Conservation (phyloP, 768 basidiomycete species). For the Mycena haematopus region DNA sequence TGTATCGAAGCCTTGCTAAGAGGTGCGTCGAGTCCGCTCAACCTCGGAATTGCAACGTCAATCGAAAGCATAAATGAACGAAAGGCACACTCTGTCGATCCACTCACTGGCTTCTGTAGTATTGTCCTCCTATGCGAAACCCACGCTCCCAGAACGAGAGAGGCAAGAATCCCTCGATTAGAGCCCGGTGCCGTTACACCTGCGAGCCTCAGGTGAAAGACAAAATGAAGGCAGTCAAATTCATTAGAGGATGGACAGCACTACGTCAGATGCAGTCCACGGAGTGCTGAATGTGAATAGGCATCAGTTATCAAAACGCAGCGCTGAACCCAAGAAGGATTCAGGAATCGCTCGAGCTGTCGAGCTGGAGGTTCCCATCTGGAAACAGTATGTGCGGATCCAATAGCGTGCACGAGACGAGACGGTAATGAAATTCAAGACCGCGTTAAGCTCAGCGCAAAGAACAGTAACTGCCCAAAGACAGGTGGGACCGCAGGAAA, state of each 20-base stretch:
- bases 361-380: too few species aligned
- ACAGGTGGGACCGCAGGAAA: neutral
- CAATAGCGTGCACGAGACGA: neutral
- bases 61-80: constrained; percentile 16
- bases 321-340: neutral
- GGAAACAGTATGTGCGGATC: neutral
- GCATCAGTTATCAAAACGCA: neutral
- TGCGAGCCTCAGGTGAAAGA: neutral
- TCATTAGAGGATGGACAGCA: neutral
- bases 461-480: neutral
- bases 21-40: constrained; percentile 3
- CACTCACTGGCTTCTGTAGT: constrained; percentile 5
- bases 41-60: constrained; percentile 20
- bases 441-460: constrained; percentile 1
- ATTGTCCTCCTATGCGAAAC: neutral
- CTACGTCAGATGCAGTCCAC: constrained; percentile 1
- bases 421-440: constrained; percentile 15
- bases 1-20: neutral
- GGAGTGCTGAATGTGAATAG: neutral
- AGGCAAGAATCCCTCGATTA: too few species aligned
- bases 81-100: constrained; percentile 26
- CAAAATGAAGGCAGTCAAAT: neutral
- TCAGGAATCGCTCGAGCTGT: neutral
- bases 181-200: too few species aligned
- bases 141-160: too few species aligned